These are phyloP conservation scores for Trypanosoma avium DNA, from an alignment of 208 protist genomes.

Conservation along the genomic window DNA sequence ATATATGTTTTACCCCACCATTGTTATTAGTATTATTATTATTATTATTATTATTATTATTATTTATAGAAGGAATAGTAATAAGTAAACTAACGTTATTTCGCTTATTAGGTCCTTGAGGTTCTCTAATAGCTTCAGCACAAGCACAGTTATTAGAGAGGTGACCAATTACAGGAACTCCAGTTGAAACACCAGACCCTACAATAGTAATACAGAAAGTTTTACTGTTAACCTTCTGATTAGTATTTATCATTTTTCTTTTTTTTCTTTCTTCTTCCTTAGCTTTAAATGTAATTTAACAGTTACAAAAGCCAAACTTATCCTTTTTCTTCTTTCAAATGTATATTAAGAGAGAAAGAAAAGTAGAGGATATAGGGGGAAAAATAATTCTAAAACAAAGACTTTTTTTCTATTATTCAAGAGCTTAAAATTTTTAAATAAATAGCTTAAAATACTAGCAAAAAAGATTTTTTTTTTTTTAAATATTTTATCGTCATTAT, in stretches of 20 bases:
- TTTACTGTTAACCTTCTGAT: neutral
- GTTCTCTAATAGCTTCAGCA: slow-evolving; percentile 57
- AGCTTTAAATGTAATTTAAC: neutral
- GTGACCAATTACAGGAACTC: slow-evolving; percentile 85
- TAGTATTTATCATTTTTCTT: neutral
- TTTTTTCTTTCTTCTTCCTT: neutral
- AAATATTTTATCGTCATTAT: neutral
- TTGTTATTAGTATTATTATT: slow-evolving; percentile 32
- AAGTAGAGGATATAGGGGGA: no score
- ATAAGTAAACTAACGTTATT: slow-evolving; percentile 85
- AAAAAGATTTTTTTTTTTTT: neutral
- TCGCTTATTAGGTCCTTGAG: slow-evolving; percentile 63
- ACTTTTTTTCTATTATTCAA: no score
- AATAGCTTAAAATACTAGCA: no score
- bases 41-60: slow-evolving; percentile 37
- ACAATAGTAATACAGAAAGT: slow-evolving; percentile 51
- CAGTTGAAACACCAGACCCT: slow-evolving; percentile 82
- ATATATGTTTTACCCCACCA: slow-evolving; percentile 42
- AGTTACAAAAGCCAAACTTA: neutral
- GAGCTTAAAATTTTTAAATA: no score
- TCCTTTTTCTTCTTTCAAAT: slow-evolving; percentile 19
- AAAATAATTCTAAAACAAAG: no score
- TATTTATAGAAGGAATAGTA: slow-evolving; percentile 34
- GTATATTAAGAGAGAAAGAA: no score
- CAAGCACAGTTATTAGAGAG: slow-evolving; percentile 68